Conservation (phyloP, 176 grass and related monocot genomes). For the Aegilops bicornis region DNA sequence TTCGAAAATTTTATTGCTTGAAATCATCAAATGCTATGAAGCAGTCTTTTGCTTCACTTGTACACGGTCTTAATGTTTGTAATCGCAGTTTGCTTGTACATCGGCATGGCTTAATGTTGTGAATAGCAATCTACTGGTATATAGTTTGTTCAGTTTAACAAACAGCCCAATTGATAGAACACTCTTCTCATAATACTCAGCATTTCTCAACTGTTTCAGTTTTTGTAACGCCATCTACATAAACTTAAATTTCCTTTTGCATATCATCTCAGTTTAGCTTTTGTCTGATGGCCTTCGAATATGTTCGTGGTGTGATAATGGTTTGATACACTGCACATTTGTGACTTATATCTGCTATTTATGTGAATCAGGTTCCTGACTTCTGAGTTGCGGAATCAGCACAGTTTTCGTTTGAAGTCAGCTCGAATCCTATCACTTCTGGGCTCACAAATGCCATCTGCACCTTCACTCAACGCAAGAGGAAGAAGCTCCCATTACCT, state of each 20-base stretch:
- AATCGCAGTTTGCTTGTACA: neutral
- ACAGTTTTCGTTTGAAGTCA: neutral
- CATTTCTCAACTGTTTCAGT: neutral
- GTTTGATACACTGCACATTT: neutral
- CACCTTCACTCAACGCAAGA: neutral
- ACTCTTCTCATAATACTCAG: neutral
- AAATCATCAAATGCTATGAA: neutral
- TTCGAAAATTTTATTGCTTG: neutral
- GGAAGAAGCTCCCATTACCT: neutral
- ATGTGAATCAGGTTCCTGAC: neutral
- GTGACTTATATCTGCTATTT: neutral
- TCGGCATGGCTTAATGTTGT: neutral
- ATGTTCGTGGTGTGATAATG: neutral
- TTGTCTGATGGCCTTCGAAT: neutral
- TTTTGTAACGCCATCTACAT: neutral
- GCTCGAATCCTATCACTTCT: neutral
- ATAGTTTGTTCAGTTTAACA: neutral
- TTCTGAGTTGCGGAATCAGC: neutral
- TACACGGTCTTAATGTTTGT: neutral
- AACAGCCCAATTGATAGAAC: neutral
- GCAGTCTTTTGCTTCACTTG: neutral
- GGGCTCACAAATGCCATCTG: neutral
- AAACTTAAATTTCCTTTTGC: neutral
- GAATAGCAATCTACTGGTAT: neutral
- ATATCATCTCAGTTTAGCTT: neutral